Conservation (phyloP, 306 rosid species). For the Aeschynomene evenia region DNA sequence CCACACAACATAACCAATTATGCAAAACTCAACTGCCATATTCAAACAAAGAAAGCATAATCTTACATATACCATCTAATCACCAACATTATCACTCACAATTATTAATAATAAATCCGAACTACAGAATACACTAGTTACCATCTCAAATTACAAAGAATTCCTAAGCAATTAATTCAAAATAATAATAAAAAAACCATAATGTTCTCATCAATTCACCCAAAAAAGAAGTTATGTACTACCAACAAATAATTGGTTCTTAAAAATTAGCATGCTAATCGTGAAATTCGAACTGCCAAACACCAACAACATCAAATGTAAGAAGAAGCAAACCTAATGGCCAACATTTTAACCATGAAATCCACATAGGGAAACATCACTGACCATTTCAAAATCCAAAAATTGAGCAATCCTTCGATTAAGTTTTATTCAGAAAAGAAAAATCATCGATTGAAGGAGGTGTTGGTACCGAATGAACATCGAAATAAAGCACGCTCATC, state of each 20-base stretch:
- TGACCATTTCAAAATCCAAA: neutral
- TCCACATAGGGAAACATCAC: neutral
- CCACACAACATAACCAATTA: neutral
- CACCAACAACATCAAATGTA: neutral
- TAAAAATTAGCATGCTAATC: neutral
- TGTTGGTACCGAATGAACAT: constrained; percentile 57
- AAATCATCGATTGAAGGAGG: constrained; percentile 7
- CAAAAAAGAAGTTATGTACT: too few relatives aligned
- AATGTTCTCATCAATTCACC: neutral
- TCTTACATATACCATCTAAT: constrained; percentile 25
- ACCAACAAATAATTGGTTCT: neutral
- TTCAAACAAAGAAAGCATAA: neutral
- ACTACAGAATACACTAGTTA: neutral
- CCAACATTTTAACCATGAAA: neutral
- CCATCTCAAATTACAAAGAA: neutral
- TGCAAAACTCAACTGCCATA: neutral
- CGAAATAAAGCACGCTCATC: constrained; percentile 91
- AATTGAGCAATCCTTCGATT: neutral
- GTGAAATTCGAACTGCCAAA: neutral
- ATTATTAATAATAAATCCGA: neutral
- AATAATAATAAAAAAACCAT: neutral
- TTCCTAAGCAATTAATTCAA: neutral
- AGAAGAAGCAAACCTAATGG: neutral
- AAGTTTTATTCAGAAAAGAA: neutral
- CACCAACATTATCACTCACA: neutral